Evolutionary conservation across 2,329 filamentous ascomycete species (phyloP).

Genomic region (Colletotrichum lupini): DNA sequence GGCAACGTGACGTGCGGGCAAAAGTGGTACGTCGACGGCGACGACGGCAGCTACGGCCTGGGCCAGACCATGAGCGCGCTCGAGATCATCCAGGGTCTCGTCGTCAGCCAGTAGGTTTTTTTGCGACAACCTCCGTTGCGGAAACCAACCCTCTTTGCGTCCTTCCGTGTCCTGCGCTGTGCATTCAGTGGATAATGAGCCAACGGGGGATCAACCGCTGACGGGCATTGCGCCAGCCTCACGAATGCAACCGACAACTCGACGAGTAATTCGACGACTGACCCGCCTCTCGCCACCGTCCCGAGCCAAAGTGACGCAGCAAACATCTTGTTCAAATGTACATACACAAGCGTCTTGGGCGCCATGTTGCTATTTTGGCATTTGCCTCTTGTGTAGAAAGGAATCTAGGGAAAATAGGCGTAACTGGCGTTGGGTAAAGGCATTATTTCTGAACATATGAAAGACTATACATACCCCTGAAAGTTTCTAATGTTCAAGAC

Average conservation of each 20-base stretch:
- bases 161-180: no score
- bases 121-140: neutral
- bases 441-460: neutral
- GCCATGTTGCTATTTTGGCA: neutral
- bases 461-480: neutral
- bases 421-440: neutral
- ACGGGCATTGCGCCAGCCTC: neutral
- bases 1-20: constrained; percentile 67
- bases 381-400: neutral
- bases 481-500: neutral
- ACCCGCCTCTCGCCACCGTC: neutral
- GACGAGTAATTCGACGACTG: neutral
- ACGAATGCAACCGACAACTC: neutral
- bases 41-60: constrained; percentile 65
- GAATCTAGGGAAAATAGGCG: neutral
- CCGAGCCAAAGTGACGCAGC: neutral
- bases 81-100: constrained; percentile 70
- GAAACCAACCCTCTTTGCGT: neutral
- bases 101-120: constrained; percentile 53
- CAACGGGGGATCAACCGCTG: neutral
- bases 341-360: neutral
- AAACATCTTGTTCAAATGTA: neutral
- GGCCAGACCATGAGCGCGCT: constrained; percentile 75
- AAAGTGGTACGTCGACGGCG: constrained; percentile 70
- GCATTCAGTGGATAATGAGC: neutral